phyloP scores from a whole-genome alignment of 441 rosid genomes.

The Theobroma grandiflorum region DNA sequence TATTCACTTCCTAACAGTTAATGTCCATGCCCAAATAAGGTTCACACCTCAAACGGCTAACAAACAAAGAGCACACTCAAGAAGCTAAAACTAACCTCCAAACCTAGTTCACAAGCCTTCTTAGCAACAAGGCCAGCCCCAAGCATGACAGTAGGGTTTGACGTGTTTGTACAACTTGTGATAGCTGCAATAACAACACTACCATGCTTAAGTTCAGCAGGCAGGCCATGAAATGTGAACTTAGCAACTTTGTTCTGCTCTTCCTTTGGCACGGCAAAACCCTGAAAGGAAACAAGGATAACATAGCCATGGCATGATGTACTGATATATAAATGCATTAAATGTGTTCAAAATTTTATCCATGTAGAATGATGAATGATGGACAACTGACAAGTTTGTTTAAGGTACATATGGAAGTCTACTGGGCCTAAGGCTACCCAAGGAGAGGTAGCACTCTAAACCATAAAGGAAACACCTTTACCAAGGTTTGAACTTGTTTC shows the following conservation, averaged over 20 bases:
- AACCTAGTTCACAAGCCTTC: conserved; percentile 94
- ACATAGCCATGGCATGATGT: neutral
- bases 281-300: conserved; percentile 51
- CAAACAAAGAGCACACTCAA: neutral
- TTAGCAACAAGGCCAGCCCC: conserved; percentile 99
- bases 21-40: conserved; percentile 17
- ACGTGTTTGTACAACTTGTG: conserved; percentile 98
- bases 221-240: conserved; percentile 85
- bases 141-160: conserved; percentile 99
- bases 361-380: neutral
- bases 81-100: conserved; percentile 60
- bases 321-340: too few species aligned
- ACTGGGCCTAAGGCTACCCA: neutral
- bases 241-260: conserved; percentile 73
- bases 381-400: neutral
- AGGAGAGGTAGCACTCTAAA: neutral
- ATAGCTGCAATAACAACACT: conserved; percentile 99
- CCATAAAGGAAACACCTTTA: neutral
- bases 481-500: neutral
- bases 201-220: conserved; percentile 92
- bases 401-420: neutral
- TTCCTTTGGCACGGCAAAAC: conserved; percentile 94
- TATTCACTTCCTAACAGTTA: neutral
- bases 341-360: neutral
- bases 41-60: neutral